These are phyloP conservation scores for Baorangia bicolor DNA, from an alignment of 768 basidiomycete species.

Conservation along the genomic window DNA sequence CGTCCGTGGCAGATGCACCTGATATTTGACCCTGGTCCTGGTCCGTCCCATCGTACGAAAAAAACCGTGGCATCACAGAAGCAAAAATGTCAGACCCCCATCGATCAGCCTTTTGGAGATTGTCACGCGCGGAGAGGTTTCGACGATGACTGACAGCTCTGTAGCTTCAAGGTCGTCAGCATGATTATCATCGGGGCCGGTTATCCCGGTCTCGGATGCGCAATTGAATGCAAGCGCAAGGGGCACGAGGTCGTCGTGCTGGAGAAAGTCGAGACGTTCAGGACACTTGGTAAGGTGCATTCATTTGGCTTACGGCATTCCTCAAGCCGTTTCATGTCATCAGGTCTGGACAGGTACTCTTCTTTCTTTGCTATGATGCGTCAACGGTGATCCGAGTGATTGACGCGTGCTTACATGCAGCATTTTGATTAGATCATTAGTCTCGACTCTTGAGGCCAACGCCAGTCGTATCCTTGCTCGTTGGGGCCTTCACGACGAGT, in stretches of 20 bases:
- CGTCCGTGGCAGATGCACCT: not conserved
- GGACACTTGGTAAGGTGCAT: constrained; percentile 14
- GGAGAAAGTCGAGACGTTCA: constrained; percentile 21
- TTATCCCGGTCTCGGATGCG: constrained; percentile 29
- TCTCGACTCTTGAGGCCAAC: constrained; percentile 25
- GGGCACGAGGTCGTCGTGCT: constrained; percentile 28
- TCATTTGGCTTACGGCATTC: not conserved
- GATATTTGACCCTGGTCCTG: not conserved
- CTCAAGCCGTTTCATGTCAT: not conserved
- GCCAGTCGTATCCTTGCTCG: constrained; percentile 27
- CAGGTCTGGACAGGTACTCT: not conserved
- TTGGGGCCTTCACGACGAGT: constrained; percentile 31
- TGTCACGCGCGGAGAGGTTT: not conserved
- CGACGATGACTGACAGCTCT: not conserved
- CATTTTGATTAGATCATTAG: constrained; percentile 15
- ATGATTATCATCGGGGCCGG: constrained; percentile 28
- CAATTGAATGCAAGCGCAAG: constrained; percentile 28
- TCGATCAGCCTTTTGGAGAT: not conserved
- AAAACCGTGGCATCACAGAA: not conserved
- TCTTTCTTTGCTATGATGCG: no score
- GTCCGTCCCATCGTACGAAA: not conserved
- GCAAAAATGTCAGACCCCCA: not conserved
- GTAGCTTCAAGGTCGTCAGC: not conserved
- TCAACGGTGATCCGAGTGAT: not conserved
- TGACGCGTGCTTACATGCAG: not conserved